Evolutionary conservation across 2,329 filamentous ascomycete genomes (phyloP), one percentile per base, ranked within the genome.

Genomic region (Diaporthe vexans): DNA sequence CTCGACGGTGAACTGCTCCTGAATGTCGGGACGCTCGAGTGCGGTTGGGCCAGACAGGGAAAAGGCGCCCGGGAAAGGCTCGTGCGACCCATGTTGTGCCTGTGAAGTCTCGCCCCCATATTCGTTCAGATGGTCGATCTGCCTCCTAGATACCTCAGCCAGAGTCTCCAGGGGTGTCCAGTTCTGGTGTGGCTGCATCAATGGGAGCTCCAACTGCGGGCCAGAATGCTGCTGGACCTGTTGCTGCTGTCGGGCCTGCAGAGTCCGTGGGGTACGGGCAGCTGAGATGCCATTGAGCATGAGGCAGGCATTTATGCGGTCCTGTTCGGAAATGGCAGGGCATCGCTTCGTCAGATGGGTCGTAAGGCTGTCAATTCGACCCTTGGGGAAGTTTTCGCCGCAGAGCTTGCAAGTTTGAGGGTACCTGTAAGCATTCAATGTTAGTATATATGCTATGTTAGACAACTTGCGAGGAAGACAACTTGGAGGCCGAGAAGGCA

Each of bases 351-450:
- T 92, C 73, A 98, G 88, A 81, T 98, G 95, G 76, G 89, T 92
- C 57, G 91, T 93, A 75, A 98, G 85, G 79, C 91, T 94, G 80
- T 98, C 95, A 80, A 94, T 93, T 76, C 95, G 91, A 76, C 95
- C 95, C 82, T 97, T 97, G 76, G 94, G 94, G 77, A 98, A 98
- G 83, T 94, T 93, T 84, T 97, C 94, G 78, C 94, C 94, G 82
- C 95, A 97, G 77, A 92, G 89, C 83, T 94, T 96, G 90, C 95
- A 98, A 17, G 94, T 97, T 81, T 98, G 94, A 79, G 94, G 92
- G 81, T 98, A 98, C 74, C 95, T 91, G 83, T 97, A 97, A 86
- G 94, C 0, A 96, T 76, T 93, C 92, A 84, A 81, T 81, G 93
- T 91, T 79, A 98, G 89, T 85, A 97, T 97, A 52, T 91, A 89